Base-by-base conservation (phyloP, 805 yeast genomes). In the Cyberlindnera misumaiensis region DNA sequence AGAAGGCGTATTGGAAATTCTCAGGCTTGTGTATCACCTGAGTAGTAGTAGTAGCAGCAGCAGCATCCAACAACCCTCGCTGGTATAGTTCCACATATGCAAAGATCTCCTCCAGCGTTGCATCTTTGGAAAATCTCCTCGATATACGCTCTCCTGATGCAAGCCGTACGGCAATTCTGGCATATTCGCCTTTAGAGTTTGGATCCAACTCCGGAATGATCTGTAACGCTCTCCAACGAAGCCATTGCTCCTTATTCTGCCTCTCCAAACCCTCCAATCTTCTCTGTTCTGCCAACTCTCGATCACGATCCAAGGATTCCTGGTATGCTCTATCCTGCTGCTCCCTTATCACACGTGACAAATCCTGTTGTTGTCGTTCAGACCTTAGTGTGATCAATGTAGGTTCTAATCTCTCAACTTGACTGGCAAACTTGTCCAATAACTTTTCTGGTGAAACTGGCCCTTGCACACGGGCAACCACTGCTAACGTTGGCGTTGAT, bases 291-390 rank as follows among this genome's bases (percentile, higher is more conserved):
- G 69, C 72, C 25, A 80, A 66, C 37, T 68, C 67, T 39, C 79
- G 70, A 60, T 89, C 97, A 27, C 74, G 68, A 13, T 72, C 71
- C 27, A 89, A 63, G 0, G 95, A 79, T 27, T 72, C 72, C 52
- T 80, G 78, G 60, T 79, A 88, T 15, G 93, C 87, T 32, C 72
- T 63, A 52, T 87, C 93, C 59, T 89, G 96, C 49, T 81, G 80
- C 43, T 71, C 70, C 36, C 84, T 70, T 26, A 86, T 63, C 11
- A 68, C 61, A 42, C 79, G 73, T 29, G 80, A 68, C 43, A 74
- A 56, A 30, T 76, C 80, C 34, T 73, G 68, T 35, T 80, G 79
- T 47, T 77, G 75, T 34, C 79, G 68, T 41, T 82, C 89, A 4
- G 72, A 63, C 32, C 89, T 69, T 14, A 89, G 66, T 3, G 75